Evolutionary conservation across 129 eudicot genomes (phyloP).

Genomic region (Deinandra increscens): DNA sequence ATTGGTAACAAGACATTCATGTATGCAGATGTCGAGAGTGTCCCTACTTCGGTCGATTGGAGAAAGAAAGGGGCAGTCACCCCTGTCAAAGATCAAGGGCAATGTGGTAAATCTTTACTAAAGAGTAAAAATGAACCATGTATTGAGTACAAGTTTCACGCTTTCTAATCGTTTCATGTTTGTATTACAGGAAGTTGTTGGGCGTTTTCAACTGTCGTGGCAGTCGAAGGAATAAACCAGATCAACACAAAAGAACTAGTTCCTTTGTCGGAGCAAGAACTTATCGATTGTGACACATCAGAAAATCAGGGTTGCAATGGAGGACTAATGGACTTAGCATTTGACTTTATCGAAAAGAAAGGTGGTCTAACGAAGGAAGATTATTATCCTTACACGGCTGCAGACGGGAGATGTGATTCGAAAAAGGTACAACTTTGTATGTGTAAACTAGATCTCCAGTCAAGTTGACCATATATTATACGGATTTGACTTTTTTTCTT

Average conservation of each 20-base stretch:
- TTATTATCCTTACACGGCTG: slow-evolving; percentile 66
- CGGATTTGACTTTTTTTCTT: not conserved
- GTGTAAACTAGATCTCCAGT: not conserved
- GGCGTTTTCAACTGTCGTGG: slow-evolving; percentile 90
- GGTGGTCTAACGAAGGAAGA: slow-evolving; percentile 76
- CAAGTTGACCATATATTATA: not conserved
- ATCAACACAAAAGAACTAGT: slow-evolving; percentile 68
- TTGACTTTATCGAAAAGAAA: slow-evolving; percentile 58
- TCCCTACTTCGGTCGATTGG: slow-evolving; percentile 76
- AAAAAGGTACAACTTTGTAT: slow-evolving; percentile 47
- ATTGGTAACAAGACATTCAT: slow-evolving; percentile 45
- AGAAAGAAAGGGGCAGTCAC: slow-evolving; percentile 74
- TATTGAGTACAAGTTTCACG: not conserved
- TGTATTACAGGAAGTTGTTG: slow-evolving; percentile 85
- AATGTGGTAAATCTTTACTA: slow-evolving; percentile 59
- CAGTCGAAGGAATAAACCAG: slow-evolving; percentile 83
- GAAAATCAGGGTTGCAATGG: slow-evolving; percentile 84
- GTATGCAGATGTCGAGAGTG: slow-evolving; percentile 45
- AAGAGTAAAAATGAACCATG: not conserved
- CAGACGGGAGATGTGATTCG: slow-evolving; percentile 56
- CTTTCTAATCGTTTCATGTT: not conserved
- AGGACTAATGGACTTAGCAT: slow-evolving; percentile 94
- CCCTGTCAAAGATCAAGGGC: slow-evolving; percentile 87
- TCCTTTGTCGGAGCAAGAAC: slow-evolving; percentile 90
- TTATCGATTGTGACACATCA: slow-evolving; percentile 77